Evolutionary conservation across 2,329 filamentous ascomycete species (phyloP).

Genomic region (Domatiomyces catenatus): DNA sequence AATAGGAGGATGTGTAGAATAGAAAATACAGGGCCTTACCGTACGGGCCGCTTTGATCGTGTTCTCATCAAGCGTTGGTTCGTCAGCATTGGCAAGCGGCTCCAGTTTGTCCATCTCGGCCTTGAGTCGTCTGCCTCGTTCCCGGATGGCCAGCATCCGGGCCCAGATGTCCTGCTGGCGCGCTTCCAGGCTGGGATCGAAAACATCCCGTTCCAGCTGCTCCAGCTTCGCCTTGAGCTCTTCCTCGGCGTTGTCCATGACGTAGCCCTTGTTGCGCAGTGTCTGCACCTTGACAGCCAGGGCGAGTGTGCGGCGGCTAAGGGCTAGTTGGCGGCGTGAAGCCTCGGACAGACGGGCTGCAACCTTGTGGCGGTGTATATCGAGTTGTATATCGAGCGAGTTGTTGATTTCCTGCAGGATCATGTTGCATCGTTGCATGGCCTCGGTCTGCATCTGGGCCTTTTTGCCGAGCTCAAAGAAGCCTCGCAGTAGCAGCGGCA

Average conservation of each 20-base stretch:
- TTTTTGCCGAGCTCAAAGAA: constrained; percentile 45
- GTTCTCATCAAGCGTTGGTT: constrained; percentile 39
- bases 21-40: constrained; percentile 26
- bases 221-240: constrained; percentile 46
- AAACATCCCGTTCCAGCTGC: constrained; percentile 42
- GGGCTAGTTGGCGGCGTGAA: constrained; percentile 42
- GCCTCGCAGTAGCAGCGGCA: constrained; percentile 45
- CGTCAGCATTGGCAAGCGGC: constrained; percentile 27
- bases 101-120: constrained; percentile 39
- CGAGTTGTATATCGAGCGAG: constrained; percentile 42
- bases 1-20: constrained; percentile 8
- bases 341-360: constrained; percentile 44
- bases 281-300: constrained; percentile 51
- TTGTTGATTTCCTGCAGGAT: constrained; percentile 52
- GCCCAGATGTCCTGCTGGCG: constrained; percentile 53
- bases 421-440: constrained; percentile 41
- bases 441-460: constrained; percentile 41
- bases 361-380: constrained; percentile 45
- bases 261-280: constrained; percentile 47
- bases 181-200: constrained; percentile 45
- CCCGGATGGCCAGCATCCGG: constrained; percentile 46
- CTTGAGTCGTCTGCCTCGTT: constrained; percentile 43
- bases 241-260: constrained; percentile 49
- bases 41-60: constrained; percentile 46
- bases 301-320: constrained; percentile 44